Conservation (phyloP, 208 protist genomes). For the Crithidia mellificae region DNA sequence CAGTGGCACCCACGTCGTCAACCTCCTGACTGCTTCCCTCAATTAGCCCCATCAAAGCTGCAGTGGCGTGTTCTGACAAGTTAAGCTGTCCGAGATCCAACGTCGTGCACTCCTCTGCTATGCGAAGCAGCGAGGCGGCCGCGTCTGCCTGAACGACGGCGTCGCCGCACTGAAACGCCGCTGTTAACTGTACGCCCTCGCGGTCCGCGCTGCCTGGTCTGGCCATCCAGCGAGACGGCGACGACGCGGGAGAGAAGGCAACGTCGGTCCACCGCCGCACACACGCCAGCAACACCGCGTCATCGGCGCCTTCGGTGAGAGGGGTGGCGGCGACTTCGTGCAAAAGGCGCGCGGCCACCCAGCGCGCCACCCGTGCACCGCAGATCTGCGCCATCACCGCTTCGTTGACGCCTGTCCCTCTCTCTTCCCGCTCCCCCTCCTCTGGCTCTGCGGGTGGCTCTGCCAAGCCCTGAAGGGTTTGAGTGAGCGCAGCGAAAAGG, state of each 20-base stretch:
- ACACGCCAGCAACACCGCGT: conserved; percentile 52
- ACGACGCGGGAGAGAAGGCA: conserved; percentile 4
- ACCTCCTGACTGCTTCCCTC: conserved; percentile 17
- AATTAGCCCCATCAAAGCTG: conserved; percentile 46
- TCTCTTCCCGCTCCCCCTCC: neutral
- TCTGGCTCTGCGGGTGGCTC: neutral
- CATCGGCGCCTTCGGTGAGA: conserved; percentile 28
- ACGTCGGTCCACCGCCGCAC: conserved; percentile 67
- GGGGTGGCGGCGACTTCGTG: conserved; percentile 37
- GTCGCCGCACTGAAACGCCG: no score
- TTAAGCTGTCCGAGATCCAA: conserved; percentile 27
- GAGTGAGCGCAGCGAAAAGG: conserved; percentile 25
- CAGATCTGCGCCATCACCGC: neutral
- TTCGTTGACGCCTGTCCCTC: neutral
- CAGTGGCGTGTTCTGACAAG: conserved; percentile 37
- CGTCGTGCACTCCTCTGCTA: conserved; percentile 35
- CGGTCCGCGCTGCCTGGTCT: no score
- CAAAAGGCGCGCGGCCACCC: conserved; percentile 56
- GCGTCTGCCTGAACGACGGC: conserved; percentile 22
- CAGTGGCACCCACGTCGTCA: neutral
- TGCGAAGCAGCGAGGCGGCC: conserved; percentile 24
- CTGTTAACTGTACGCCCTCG: no score
- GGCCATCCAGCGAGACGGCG: no score
- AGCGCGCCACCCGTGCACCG: conserved; percentile 29
- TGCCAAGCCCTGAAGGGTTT: conserved; percentile 13